phyloP scores from a whole-genome alignment of 352 stramenopile species.

The Phytophthora aleatoria region DNA sequence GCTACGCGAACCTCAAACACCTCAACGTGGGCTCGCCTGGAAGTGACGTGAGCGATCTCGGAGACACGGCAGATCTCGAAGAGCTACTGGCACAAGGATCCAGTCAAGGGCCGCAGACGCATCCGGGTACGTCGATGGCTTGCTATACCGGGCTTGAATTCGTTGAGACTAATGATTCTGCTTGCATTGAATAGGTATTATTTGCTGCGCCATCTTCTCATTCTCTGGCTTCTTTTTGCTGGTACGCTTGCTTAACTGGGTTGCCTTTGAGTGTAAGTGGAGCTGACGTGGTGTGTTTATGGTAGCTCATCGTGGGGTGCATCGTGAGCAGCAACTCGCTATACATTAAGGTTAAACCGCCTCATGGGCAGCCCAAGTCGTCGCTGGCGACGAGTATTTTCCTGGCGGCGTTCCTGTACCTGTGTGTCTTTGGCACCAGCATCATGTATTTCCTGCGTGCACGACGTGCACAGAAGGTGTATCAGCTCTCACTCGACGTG shows the following conservation, averaged over 20 bases:
- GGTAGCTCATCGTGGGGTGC: slow-evolving; percentile 82
- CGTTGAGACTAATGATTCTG: not conserved
- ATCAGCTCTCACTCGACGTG: slow-evolving; percentile 88
- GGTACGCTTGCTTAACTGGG: slow-evolving; percentile 29
- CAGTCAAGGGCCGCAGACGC: slow-evolving; percentile 72
- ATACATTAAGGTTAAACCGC: slow-evolving; percentile 82
- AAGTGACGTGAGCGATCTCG: slow-evolving; percentile 78
- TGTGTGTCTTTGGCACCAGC: slow-evolving; percentile 86
- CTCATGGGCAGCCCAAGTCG: slow-evolving; percentile 84
- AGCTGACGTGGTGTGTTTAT: slow-evolving; percentile 10
- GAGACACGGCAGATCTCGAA: slow-evolving; percentile 80
- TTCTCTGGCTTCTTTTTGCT: slow-evolving; percentile 76
- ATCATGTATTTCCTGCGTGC: slow-evolving; percentile 87
- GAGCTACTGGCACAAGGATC: slow-evolving; percentile 77
- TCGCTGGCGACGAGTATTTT: slow-evolving; percentile 88
- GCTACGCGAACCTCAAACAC: slow-evolving; percentile 85
- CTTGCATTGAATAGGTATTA: slow-evolving; percentile 44
- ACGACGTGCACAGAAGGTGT: slow-evolving; percentile 83
- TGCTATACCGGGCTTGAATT: not conserved
- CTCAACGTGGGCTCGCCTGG: slow-evolving; percentile 78
- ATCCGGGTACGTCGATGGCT: slow-evolving; percentile 47
- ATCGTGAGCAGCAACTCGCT: slow-evolving; percentile 88
- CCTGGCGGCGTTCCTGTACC: slow-evolving; percentile 83
- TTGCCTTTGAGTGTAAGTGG: not conserved
- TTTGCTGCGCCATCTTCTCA: slow-evolving; percentile 81